phyloP scores from a whole-genome alignment of 1,139 yeast genomes.

The Casaregolazyma lundiana region DNA sequence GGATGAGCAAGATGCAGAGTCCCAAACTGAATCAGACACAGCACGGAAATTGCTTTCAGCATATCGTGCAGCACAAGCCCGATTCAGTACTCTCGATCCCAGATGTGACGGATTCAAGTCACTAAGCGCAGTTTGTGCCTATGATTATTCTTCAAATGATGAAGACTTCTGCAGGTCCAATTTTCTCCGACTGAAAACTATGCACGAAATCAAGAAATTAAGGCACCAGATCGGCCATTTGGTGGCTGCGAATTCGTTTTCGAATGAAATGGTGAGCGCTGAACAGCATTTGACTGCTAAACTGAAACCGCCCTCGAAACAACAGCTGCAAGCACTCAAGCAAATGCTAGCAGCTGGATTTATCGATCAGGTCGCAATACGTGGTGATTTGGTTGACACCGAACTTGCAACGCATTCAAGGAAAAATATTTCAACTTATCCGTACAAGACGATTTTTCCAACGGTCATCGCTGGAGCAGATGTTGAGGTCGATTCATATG shows the following conservation, averaged over 20 bases:
- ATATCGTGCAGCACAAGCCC: slow-evolving; percentile 52
- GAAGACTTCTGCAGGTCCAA: slow-evolving; percentile 49
- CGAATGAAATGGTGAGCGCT: slow-evolving; percentile 45
- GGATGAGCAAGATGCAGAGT: slow-evolving; percentile 28
- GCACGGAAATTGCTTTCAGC: slow-evolving; percentile 45
- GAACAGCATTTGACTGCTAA: slow-evolving; percentile 48
- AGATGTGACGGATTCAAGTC: slow-evolving; percentile 70
- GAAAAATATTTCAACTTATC: slow-evolving; percentile 57
- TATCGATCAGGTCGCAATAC: slow-evolving; percentile 80
- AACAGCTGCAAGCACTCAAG: slow-evolving; percentile 72
- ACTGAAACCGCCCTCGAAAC: slow-evolving; percentile 61
- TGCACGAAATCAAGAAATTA: slow-evolving; percentile 82
- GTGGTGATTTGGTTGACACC: slow-evolving; percentile 71
- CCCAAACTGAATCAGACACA: slow-evolving; percentile 37
- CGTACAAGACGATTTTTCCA: slow-evolving; percentile 69
- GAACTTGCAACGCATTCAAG: slow-evolving; percentile 41
- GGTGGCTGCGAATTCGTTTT: slow-evolving; percentile 57
- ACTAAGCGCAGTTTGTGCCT: slow-evolving; percentile 83
- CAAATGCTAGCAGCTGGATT: slow-evolving; percentile 94
- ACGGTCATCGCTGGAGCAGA: slow-evolving; percentile 25
- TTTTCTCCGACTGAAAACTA: slow-evolving; percentile 52
- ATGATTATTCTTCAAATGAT: slow-evolving; percentile 52
- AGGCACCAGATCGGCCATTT: slow-evolving; percentile 74
- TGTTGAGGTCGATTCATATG: slow-evolving; percentile 47
- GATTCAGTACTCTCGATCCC: slow-evolving; percentile 64